A percentile compares a stretch with the other conserved stretches of the same genome.
Evolutionary conservation across 2,329 filamentous ascomycete genomes (phyloP).

Genomic region (Aquanectria penicillioides): DNA sequence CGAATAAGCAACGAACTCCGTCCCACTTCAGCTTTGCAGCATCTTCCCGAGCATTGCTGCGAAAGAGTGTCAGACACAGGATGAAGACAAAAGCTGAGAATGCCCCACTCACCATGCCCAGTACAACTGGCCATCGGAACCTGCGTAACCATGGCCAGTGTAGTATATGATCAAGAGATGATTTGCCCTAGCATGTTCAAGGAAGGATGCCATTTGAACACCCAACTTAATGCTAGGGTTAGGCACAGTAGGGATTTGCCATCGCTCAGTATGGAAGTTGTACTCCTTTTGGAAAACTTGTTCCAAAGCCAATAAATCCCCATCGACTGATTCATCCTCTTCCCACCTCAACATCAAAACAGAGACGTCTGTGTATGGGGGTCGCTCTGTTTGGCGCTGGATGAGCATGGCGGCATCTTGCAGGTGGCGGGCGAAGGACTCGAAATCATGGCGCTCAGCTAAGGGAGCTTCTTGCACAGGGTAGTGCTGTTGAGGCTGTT

Average conservation of each 20-base stretch:
- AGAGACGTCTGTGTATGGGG: slow-evolving; percentile 67
- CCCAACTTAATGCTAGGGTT: slow-evolving; percentile 71
- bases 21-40: slow-evolving; percentile 72
- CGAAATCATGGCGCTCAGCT: slow-evolving; percentile 69
- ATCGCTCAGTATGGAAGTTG: slow-evolving; percentile 68
- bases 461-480: slow-evolving; percentile 52
- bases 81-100: slow-evolving; percentile 28
- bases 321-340: slow-evolving; percentile 64
- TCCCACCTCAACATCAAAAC: slow-evolving; percentile 72
- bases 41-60: slow-evolving; percentile 66
- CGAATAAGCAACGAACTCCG: slow-evolving; percentile 69
- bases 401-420: slow-evolving; percentile 76
- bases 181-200: slow-evolving; percentile 66
- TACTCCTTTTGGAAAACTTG: slow-evolving; percentile 68
- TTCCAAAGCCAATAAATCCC: slow-evolving; percentile 65
- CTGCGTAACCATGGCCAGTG: slow-evolving; percentile 68
- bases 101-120: slow-evolving; percentile 70
- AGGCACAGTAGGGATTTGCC: slow-evolving; percentile 67
- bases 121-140: slow-evolving; percentile 69
- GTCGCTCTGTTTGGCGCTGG: slow-evolving; percentile 68
- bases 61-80: slow-evolving; percentile 48
- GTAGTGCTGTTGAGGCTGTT: slow-evolving; percentile 46
- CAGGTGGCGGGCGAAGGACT: slow-evolving; percentile 73
- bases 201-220: slow-evolving; percentile 68
- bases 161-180: slow-evolving; percentile 74